Percentiles rank a stretch among this genome's conserved stretches.
These are phyloP conservation scores for Juncus effusus DNA, from an alignment of 176 grass and related monocot species.

Conservation along the genomic window DNA sequence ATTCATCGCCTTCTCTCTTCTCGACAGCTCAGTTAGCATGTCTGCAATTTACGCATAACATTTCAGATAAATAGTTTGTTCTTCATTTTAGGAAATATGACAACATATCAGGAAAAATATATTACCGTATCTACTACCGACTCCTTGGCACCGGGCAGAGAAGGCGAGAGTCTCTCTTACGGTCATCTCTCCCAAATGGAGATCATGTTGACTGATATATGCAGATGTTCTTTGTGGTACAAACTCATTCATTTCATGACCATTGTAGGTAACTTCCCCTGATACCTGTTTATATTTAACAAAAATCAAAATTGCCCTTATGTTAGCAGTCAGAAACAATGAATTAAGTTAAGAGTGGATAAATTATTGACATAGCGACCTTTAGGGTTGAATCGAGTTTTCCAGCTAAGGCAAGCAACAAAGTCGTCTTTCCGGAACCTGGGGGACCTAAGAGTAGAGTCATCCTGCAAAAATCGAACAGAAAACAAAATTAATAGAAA, in stretches of 20 bases:
- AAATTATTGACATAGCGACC: too few species aligned
- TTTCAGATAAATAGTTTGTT: too few species aligned
- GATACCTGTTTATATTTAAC: slow-evolving; percentile 23
- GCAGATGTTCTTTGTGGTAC: slow-evolving; percentile 75
- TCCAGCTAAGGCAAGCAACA: too few species aligned
- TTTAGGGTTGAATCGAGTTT: too few species aligned
- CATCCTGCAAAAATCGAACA: neutral
- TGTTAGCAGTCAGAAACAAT: too few species aligned
- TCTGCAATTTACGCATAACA: slow-evolving; percentile 1
- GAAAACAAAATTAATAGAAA: neutral
- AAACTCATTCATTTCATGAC: slow-evolving; percentile 59
- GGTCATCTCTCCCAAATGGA: slow-evolving; percentile 82
- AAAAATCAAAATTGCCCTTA: neutral
- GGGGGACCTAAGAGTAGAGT: neutral
- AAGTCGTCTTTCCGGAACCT: too few species aligned
- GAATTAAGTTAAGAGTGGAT: too few species aligned
- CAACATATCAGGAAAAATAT: too few species aligned
- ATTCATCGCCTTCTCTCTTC: slow-evolving; percentile 17
- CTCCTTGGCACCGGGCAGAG: slow-evolving; percentile 71
- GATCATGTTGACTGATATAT: slow-evolving; percentile 79
- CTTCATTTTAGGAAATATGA: too few species aligned
- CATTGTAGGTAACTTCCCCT: slow-evolving; percentile 72
- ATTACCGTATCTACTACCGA: slow-evolving; percentile 67
- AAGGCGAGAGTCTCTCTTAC: slow-evolving; percentile 82
- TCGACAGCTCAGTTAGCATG: slow-evolving; percentile 14